Percentiles rank a stretch among this genome's conserved stretches.
phyloP scores from a whole-genome alignment of 129 eudicot genomes.

The Saussurea involucrata region DNA sequence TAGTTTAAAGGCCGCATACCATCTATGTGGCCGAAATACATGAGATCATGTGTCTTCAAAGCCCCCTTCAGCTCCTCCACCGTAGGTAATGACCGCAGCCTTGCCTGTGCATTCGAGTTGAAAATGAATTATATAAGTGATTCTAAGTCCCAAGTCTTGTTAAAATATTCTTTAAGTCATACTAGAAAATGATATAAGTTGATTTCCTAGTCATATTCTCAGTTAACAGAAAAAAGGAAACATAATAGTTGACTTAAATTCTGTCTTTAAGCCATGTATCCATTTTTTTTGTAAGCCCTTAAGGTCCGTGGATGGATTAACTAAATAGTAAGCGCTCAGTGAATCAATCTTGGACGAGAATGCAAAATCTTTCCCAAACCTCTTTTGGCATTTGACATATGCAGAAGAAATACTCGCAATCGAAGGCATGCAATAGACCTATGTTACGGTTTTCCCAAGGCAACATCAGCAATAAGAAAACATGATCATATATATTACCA shows the following conservation, averaged over 20 bases:
- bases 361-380: constrained; percentile 7
- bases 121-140: no score
- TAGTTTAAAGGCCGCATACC: background rate
- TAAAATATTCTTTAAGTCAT: no score
- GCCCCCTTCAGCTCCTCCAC: constrained; percentile 57
- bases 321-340: constrained; percentile 73
- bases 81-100: constrained; percentile 59
- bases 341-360: constrained; percentile 63
- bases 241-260: constrained; percentile 47
- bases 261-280: no score
- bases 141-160: background rate
- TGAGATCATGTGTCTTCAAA: constrained; percentile 18
- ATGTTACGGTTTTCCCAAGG: constrained; percentile 82
- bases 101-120: constrained; percentile 56
- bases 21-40: background rate
- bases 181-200: background rate
- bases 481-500: background rate
- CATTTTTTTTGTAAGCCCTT: no score
- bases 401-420: constrained; percentile 60
- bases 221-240: no score
- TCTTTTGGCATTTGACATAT: constrained; percentile 49
- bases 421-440: constrained; percentile 92
- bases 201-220: background rate
- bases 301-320: no score
- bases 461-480: constrained; percentile 60